A percentile compares a stretch with the other conserved stretches of the same genome.
These are phyloP conservation scores for Coemansia sp. DNA, from an alignment of 192 early-diverging fungal genomes.

Conservation along the genomic window DNA sequence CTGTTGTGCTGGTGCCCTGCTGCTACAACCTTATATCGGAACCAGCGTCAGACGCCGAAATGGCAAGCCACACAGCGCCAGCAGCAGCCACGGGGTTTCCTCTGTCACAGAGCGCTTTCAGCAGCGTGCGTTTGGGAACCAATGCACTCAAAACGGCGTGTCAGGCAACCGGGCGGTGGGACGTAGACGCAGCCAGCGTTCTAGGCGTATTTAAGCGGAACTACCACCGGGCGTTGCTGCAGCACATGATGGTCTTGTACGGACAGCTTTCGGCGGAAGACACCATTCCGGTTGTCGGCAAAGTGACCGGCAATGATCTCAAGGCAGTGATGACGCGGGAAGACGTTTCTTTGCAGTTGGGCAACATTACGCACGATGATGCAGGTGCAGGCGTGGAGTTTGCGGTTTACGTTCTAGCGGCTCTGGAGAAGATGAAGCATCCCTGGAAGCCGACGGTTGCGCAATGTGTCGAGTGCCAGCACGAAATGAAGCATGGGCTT, in stretches of 20 bases:
- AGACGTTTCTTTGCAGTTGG: neutral
- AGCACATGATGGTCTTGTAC: conserved; percentile 63
- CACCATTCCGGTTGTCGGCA: conserved; percentile 62
- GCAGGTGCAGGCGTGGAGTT: conserved; percentile 40
- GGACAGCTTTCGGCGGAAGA: conserved; percentile 51
- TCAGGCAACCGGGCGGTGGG: conserved; percentile 83
- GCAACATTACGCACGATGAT: neutral
- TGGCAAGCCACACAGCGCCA: neutral
- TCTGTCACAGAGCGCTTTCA: conserved; percentile 10
- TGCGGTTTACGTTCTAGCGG: conserved; percentile 60
- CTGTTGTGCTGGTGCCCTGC: conserved; percentile 75
- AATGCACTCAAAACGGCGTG: conserved; percentile 74
- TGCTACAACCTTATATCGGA: conserved; percentile 86
- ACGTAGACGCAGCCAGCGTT: conserved; percentile 54
- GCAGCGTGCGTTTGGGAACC: conserved; percentile 54
- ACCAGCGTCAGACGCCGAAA: neutral
- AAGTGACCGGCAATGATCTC: conserved; percentile 59
- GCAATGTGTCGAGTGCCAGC: conserved; percentile 31
- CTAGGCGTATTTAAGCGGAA: conserved; percentile 68
- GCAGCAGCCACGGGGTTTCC: conserved; percentile 23
- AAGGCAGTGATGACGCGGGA: conserved; percentile 23
- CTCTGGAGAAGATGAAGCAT: conserved; percentile 61
- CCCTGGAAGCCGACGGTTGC: conserved; percentile 42
- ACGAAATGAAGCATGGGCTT: conserved; percentile 36
- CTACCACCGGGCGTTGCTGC: conserved; percentile 76